A percentile compares a stretch with the other conserved stretches of the same genome.
These are phyloP conservation scores for Lyophyllum atratum DNA, from an alignment of 768 basidiomycete genomes.

Conservation along the genomic window DNA sequence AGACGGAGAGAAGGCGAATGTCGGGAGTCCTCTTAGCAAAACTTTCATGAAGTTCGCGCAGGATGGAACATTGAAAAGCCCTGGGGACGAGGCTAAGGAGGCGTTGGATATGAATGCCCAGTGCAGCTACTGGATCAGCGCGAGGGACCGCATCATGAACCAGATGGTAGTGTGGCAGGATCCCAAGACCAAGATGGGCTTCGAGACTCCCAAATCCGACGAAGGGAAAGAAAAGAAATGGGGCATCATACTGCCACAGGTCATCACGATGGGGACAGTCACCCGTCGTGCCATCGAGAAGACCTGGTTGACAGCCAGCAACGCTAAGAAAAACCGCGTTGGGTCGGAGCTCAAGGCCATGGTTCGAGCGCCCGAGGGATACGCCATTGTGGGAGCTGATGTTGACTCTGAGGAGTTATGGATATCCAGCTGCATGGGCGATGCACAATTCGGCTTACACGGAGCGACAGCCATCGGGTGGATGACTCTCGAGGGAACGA, in stretches of 20 bases:
- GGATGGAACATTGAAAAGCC: slow-evolving; percentile 84
- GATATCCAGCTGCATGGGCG: slow-evolving; percentile 99
- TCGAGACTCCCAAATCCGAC: slow-evolving; percentile 26
- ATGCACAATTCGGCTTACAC: slow-evolving; percentile 95
- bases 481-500: slow-evolving; percentile 99
- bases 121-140: slow-evolving; percentile 98
- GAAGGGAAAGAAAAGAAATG: slow-evolving; percentile 48
- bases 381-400: slow-evolving; percentile 95
- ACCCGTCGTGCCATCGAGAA: slow-evolving; percentile 97
- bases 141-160: slow-evolving; percentile 86
- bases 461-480: slow-evolving; percentile 97
- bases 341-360: slow-evolving; percentile 98
- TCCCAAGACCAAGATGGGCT: slow-evolving; percentile 51
- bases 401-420: slow-evolving; percentile 99
- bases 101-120: slow-evolving; percentile 91
- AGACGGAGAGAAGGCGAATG: slow-evolving; percentile 92
- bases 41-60: slow-evolving; percentile 87
- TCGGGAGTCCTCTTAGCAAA: slow-evolving; percentile 91
- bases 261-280: slow-evolving; percentile 98
- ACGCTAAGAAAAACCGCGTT: slow-evolving; percentile 97
- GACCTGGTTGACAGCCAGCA: slow-evolving; percentile 98
- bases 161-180: slow-evolving; percentile 92
- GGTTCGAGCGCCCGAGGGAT: slow-evolving; percentile 92
- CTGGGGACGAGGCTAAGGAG: slow-evolving; percentile 76
- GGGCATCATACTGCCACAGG: slow-evolving; percentile 94